Percentiles rank a stretch among this genome's conserved stretches.
phyloP scores from a whole-genome alignment of 768 basidiomycete genomes.

The Tephrocybe sp. region DNA sequence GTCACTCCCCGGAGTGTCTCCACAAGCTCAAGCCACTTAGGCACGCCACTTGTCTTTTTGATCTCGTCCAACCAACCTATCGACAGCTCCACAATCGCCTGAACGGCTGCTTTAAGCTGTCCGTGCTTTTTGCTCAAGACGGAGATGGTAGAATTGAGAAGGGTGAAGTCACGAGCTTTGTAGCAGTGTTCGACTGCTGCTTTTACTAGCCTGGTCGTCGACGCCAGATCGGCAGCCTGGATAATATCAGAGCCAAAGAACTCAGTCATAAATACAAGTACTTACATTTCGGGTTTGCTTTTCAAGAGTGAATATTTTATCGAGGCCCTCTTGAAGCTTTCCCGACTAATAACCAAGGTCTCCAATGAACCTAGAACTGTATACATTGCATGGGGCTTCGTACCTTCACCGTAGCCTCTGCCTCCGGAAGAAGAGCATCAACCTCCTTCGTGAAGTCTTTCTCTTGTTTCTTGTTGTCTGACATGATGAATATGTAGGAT shows the following conservation, averaged over 20 bases:
- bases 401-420: slow-evolving; percentile 71
- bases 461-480: slow-evolving; percentile 82
- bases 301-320: slow-evolving; percentile 86
- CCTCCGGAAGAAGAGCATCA: slow-evolving; percentile 69
- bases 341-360: slow-evolving; percentile 71
- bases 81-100: slow-evolving; percentile 87
- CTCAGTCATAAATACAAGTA: neutral
- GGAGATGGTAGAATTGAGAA: slow-evolving; percentile 69
- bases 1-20: slow-evolving; percentile 90
- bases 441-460: slow-evolving; percentile 88
- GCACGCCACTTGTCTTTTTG: slow-evolving; percentile 62
- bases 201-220: slow-evolving; percentile 87
- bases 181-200: slow-evolving; percentile 72
- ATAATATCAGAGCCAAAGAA: slow-evolving; percentile 1
- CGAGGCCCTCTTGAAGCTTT: slow-evolving; percentile 81
- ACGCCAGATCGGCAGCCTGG: slow-evolving; percentile 89
- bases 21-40: slow-evolving; percentile 84
- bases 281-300: slow-evolving; percentile 94
- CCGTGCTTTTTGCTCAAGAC: slow-evolving; percentile 94
- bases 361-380: slow-evolving; percentile 1
- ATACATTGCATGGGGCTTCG: slow-evolving; percentile 17
- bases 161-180: slow-evolving; percentile 64
- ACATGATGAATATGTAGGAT: slow-evolving; percentile 55
- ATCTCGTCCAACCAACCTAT: slow-evolving; percentile 83
- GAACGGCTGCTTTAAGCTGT: slow-evolving; percentile 87